Percentiles rank a stretch among this genome's conserved stretches.
phyloP scores from a whole-genome alignment of 768 basidiomycete genomes.

The Crepidotus variabilis region DNA sequence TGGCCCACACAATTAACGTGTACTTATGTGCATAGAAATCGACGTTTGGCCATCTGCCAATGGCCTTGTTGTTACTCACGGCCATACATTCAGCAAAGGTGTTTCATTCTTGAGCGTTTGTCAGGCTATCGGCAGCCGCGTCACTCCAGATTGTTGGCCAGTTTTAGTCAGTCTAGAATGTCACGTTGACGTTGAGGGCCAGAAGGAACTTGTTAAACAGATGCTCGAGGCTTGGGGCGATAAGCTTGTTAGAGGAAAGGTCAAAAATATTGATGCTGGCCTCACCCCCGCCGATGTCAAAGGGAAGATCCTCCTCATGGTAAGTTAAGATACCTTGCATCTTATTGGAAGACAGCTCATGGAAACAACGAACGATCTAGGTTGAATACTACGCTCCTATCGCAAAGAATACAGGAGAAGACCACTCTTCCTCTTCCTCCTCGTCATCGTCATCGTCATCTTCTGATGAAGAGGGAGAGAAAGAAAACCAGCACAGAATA shows the following conservation, averaged over 20 bases:
- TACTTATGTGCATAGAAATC: conserved; percentile 37
- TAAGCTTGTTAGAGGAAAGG: conserved; percentile 39
- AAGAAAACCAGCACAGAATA: neutral
- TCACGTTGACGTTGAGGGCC: conserved; percentile 48
- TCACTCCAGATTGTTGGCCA: conserved; percentile 46
- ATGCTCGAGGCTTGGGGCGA: conserved; percentile 50
- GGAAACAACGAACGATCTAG: conserved; percentile 19
- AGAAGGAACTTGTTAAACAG: conserved; percentile 49
- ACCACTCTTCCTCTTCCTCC: conserved; percentile 11
- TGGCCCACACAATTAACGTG: neutral
- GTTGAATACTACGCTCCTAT: conserved; percentile 51
- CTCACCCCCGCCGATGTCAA: conserved; percentile 43
- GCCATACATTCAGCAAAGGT: conserved; percentile 51
- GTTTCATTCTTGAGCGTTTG: conserved; percentile 52
- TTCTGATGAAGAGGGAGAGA: conserved; percentile 23
- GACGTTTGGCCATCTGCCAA: conserved; percentile 60
- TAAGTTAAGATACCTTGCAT: conserved; percentile 16
- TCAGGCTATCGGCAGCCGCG: conserved; percentile 41
- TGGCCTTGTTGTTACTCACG: conserved; percentile 58
- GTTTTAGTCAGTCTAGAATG: conserved; percentile 60
- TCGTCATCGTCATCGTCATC: conserved; percentile 22
- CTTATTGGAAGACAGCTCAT: neutral
- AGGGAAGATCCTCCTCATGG: conserved; percentile 60
- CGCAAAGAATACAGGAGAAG: conserved; percentile 18
- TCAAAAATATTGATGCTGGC: conserved; percentile 30